Evolutionary conservation across 108 stramenopile genomes (phyloP).

Genomic region (Conticribra weissflogii): DNA sequence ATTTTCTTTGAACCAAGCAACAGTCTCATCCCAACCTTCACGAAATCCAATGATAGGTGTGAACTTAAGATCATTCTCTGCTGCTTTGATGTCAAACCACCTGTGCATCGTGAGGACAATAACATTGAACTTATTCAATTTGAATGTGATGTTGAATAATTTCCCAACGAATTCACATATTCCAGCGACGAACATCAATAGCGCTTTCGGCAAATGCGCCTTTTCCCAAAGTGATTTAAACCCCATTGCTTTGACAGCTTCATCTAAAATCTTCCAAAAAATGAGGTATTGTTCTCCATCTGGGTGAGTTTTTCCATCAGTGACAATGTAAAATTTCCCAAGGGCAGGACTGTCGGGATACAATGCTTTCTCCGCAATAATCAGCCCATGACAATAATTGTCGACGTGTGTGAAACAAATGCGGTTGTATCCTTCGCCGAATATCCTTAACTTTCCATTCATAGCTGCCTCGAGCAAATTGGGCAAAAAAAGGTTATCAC

Average conservation of each 20-base stretch:
- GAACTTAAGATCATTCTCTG: slow-evolving; percentile 90
- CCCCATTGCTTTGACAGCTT: slow-evolving; percentile 89
- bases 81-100: slow-evolving; percentile 89
- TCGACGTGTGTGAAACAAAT: slow-evolving; percentile 96
- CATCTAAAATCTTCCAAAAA: slow-evolving; percentile 95
- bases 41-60: slow-evolving; percentile 88
- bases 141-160: slow-evolving; percentile 75
- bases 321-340: slow-evolving; percentile 97
- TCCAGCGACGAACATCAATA: slow-evolving; percentile 85
- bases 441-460: slow-evolving; percentile 86
- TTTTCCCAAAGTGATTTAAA: slow-evolving; percentile 82
- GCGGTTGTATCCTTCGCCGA: slow-evolving; percentile 89
- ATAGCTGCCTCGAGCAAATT: slow-evolving; percentile 90
- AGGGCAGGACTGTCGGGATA: slow-evolving; percentile 80
- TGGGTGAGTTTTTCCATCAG: slow-evolving; percentile 84
- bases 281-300: slow-evolving; percentile 58
- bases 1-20: slow-evolving; percentile 91
- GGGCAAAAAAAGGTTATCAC: slow-evolving; percentile 91
- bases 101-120: slow-evolving; percentile 94
- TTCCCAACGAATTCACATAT: slow-evolving; percentile 71
- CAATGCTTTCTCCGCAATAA: slow-evolving; percentile 89
- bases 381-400: slow-evolving; percentile 97
- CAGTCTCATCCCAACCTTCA: slow-evolving; percentile 91
- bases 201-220: slow-evolving; percentile 76
- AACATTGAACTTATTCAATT: slow-evolving; percentile 93